A percentile compares a stretch with the other conserved stretches of the same genome.
Evolutionary conservation across 148 eudicot species (phyloP).

Genomic region (Vaccinium vitisidaea): DNA sequence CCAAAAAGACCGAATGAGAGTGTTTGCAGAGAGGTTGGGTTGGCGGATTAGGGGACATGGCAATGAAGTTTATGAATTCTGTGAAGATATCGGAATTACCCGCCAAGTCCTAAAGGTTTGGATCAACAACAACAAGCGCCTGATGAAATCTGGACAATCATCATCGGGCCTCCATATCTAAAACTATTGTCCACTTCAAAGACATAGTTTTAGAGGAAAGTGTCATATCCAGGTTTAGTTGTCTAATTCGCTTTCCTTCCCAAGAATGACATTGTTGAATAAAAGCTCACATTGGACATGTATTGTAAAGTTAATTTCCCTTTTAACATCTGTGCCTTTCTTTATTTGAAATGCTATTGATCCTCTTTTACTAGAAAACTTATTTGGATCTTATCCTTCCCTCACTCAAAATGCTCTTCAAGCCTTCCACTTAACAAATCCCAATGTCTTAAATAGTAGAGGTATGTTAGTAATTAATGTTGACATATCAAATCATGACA

Average conservation of each 20-base stretch:
- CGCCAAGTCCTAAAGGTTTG: slow-evolving; percentile 8
- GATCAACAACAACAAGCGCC: slow-evolving; percentile 2
- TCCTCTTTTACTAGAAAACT: neutral
- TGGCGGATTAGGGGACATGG: neutral
- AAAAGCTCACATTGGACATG: neutral
- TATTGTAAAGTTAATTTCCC: neutral
- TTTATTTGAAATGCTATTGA: neutral
- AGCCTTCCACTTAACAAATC: neutral
- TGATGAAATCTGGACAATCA: neutral
- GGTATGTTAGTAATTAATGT: neutral
- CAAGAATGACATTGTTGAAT: neutral
- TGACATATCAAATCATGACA: neutral
- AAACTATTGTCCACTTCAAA: neutral
- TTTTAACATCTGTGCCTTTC: neutral
- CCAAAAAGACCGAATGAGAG: neutral
- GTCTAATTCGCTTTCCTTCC: neutral
- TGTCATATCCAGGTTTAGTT: neutral
- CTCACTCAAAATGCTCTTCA: neutral
- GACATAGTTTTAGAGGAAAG: neutral
- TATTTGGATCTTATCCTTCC: neutral
- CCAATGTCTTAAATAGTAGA: neutral
- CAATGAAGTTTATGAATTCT: neutral
- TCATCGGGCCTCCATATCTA: slow-evolving; percentile 1
- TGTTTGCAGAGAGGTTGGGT: neutral
- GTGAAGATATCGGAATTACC: slow-evolving; percentile 9